These are phyloP conservation scores for Tuber melanosporum DNA, from an alignment of 495 filamentous ascomycete genomes.

Conservation along the genomic window DNA sequence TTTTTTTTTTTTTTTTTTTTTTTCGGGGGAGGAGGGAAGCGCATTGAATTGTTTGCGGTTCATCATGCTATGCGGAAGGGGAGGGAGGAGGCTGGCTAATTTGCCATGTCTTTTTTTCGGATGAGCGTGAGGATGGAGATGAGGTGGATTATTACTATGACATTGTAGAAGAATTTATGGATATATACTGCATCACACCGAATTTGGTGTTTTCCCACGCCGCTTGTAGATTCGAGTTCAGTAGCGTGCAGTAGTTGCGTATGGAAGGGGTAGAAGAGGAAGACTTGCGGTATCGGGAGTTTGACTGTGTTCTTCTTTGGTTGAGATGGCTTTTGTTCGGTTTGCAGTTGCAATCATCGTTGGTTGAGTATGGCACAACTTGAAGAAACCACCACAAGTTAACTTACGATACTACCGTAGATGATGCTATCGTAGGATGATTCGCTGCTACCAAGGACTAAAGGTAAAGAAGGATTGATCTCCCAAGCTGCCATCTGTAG, in stretches of 20 bases:
- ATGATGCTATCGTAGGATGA: not conserved
- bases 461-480: not conserved
- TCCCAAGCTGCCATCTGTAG: not conserved
- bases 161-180: not conserved
- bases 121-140: conserved; percentile 1
- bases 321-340: not conserved
- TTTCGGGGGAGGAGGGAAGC: not conserved
- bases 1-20: not conserved
- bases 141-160: not conserved
- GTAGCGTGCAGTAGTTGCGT: not conserved
- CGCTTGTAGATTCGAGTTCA: not conserved
- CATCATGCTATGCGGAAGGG: not conserved
- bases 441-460: not conserved
- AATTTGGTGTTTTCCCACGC: not conserved
- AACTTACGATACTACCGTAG: not conserved
- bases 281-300: not conserved
- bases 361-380: not conserved
- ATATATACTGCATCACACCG: not conserved
- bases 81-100: not conserved
- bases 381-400: too few species aligned
- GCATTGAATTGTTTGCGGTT: not conserved
- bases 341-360: not conserved
- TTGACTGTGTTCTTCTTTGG: not conserved
- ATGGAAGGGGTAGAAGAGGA: not conserved
- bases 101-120: not conserved